Base-by-base conservation (phyloP, 2,329 filamentous ascomycete species). In the Colletotrichum filicis region DNA sequence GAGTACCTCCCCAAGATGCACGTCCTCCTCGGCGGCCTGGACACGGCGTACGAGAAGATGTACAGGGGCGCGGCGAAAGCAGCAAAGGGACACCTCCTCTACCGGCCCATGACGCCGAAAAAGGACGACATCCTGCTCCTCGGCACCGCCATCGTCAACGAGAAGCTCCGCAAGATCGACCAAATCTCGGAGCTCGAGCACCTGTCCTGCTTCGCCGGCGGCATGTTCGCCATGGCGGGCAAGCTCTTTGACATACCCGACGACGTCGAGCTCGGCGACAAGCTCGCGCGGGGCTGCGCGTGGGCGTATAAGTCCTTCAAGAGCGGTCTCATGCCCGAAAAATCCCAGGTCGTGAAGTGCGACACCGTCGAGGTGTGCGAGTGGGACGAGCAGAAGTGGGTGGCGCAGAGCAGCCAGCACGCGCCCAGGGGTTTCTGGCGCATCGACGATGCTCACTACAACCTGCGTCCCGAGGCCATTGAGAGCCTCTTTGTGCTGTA, bases 381-480 rank as follows among this genome's bases (percentile, higher is more conserved):
- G 14, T 87, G 85, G n/a, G 86, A 86, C 42, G 73, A 78, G 8
- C 66, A 78, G 6, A 71, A 63, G 32, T 74, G 74, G 74, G 55
- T 26, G 22, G 56, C 56, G 19, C 78, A 75, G 37, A 78, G 76
- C 55, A 77, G 79, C 8, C 74, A 78, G 1, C 74, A 75, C 7
- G 66, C 80, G 9, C 78, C 82, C 5, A 86, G 88, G 9, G 93
- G 94, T 0, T 95, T 94, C 80, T 91, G 87, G 65, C 88, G 91
- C 75, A 82, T 83, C 24, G 86, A 82, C 0, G 87, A 89, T 63
- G 79, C 87, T 0, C 83, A 85, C 5, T 90, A 89, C 73, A 80
- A 87, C 24, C 82, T 90, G 32, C 80, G 88, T 0, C 85, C 86
- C 0, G 86, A 88, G 74, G 87, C 86, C n/a, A 84, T 88, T 56